These are phyloP conservation scores for Tylopilus vinaceipallidus DNA, from an alignment of 768 basidiomycete species.

Conservation along the genomic window DNA sequence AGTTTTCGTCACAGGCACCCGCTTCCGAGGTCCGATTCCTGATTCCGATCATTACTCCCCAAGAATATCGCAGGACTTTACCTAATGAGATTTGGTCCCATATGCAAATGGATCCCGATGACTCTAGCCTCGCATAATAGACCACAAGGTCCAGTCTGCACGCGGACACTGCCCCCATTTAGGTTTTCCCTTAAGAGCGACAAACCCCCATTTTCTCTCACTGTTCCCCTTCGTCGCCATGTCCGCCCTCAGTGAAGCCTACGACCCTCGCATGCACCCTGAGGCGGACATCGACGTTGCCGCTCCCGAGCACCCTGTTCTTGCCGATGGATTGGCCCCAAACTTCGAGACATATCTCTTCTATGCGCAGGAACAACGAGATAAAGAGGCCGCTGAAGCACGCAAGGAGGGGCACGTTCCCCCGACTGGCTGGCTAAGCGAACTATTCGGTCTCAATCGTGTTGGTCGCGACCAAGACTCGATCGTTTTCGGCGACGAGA, in stretches of 20 bases:
- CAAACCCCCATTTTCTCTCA: background rate
- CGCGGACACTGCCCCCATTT: background rate
- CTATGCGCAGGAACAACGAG: slow-evolving; percentile 31
- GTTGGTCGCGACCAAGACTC: slow-evolving; percentile 28
- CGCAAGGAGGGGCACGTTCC: slow-evolving; percentile 11
- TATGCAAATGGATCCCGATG: background rate
- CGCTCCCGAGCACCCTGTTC: slow-evolving; percentile 16
- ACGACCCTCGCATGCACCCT: slow-evolving; percentile 16
- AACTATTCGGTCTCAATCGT: slow-evolving; percentile 22
- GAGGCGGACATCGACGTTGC: slow-evolving; percentile 1
- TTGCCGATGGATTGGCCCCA: slow-evolving; percentile 23
- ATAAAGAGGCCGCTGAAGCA: slow-evolving; percentile 24
- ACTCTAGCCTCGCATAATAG: background rate
- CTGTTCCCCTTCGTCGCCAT: slow-evolving; percentile 11
- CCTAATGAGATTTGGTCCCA: background rate
- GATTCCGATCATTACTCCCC: background rate
- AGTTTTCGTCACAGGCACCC: background rate
- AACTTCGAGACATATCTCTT: slow-evolving; percentile 34
- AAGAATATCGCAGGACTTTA: background rate
- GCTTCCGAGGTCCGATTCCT: background rate
- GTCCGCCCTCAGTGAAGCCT: slow-evolving; percentile 17
- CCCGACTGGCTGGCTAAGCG: slow-evolving; percentile 16
- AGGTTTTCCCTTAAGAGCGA: slow-evolving; percentile 1
- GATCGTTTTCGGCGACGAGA: slow-evolving; percentile 32
- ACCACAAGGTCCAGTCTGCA: background rate